Evolutionary conservation across 2,329 filamentous ascomycete genomes (phyloP), one percentile per base, ranked within the genome.

Genomic region (Colletotrichum sp.): DNA sequence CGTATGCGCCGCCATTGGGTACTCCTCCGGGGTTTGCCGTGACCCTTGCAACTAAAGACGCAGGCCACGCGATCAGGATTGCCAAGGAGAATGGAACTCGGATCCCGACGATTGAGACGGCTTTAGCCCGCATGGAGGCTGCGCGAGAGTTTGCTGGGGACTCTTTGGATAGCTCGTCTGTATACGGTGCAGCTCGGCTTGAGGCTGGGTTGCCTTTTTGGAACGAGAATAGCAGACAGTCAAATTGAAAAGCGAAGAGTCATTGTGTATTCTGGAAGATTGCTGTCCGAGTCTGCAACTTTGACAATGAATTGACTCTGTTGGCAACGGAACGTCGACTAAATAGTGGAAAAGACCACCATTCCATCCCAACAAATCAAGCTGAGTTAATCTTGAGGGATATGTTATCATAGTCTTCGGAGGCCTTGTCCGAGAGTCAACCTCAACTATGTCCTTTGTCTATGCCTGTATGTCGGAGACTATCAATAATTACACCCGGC

Each of bases 1-100:
- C 75, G 6, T 83, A 83, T 25, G 76, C 82, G 0, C 81, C 81
- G 48, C 74, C 74, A 16, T 39, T 68, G 56, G 74, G 66, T n/a
- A 72, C 69, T 6, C 56, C 64, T 15, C 74, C 74, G 7, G 74
- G 74, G 28, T 73, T 76, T 16, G 18, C 69, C 12, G 74, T 72
- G n/a, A 48, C 69, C n/a, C 70, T 76, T 27, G 74, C 74, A 5
- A 28, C 74, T 9, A 73, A 72, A 15, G 74, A 76, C 15, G 69
- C 74, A n/a, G 55, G 74, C 9, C 64, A 76, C 34, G 74, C 74
- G 9, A 55, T 76, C 32, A 76, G 32, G 69, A 64, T 72, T 39
- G 74, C 69, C 27, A 52, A 72, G 65, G 55, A 71, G 16, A 62
- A 73, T 28, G 69, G 64, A 6, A 76, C 74, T 16, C 28, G 30